These are phyloP conservation scores for Claviceps spartinae DNA, from an alignment of 2,329 filamentous ascomycete genomes.

Conservation along the genomic window DNA sequence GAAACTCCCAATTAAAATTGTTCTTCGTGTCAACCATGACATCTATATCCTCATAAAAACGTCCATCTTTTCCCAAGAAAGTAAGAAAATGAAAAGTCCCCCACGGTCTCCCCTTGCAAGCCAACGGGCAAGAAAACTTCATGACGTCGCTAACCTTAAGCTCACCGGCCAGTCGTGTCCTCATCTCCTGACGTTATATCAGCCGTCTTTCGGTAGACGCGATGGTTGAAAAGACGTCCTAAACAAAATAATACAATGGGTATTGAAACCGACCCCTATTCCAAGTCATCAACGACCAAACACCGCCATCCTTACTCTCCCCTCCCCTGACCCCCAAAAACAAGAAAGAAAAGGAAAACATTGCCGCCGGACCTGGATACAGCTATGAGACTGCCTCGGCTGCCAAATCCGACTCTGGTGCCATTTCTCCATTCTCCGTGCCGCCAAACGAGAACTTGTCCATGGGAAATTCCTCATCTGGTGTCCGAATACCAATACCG, in stretches of 20 bases:
- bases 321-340: neutral
- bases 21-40: neutral
- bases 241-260: constrained; percentile 5
- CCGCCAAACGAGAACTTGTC: constrained; percentile 41
- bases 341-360: neutral
- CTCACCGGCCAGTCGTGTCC: constrained; percentile 14
- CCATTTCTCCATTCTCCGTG: constrained; percentile 22
- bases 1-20: neutral
- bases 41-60: neutral
- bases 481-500: constrained; percentile 57
- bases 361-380: neutral
- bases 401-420: constrained; percentile 17
- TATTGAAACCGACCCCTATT: constrained; percentile 6
- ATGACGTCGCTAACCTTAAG: neutral
- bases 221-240: neutral
- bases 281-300: constrained; percentile 5
- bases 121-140: neutral
- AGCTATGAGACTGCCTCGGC: constrained; percentile 6
- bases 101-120: neutral
- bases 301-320: constrained; percentile 6
- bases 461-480: constrained; percentile 50
- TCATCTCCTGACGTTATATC: constrained; percentile 18
- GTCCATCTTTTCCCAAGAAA: constrained; percentile 3
- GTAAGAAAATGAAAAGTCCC: neutral
- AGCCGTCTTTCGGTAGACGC: constrained; percentile 14